Conservation (phyloP, 169 alveolate species). For the Prorocentrum cordatum region DNA sequence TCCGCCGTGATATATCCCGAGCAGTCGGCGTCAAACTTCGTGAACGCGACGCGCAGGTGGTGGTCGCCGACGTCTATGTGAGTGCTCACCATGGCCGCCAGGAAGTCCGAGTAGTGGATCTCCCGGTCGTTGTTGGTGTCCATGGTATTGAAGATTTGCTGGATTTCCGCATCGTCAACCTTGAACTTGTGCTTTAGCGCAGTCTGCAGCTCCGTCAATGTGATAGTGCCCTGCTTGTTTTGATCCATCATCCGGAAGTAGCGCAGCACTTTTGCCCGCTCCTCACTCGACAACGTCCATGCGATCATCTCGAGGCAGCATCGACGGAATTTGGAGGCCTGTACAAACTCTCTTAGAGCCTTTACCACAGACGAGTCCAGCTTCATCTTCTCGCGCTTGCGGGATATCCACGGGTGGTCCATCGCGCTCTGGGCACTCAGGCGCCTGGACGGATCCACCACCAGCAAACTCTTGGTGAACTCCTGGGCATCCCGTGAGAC, state of each 20-base stretch:
- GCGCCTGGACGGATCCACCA: slow-evolving; percentile 75
- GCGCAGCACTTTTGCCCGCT: not conserved
- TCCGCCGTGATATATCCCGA: not conserved
- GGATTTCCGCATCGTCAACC: not conserved
- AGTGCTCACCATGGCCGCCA: not conserved
- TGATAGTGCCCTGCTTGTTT: slow-evolving; percentile 35
- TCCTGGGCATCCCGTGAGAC: slow-evolving; percentile 75
- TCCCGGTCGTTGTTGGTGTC: not conserved
- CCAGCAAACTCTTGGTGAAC: slow-evolving; percentile 73
- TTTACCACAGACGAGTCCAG: not conserved
- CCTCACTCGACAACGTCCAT: not conserved
- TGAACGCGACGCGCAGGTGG: not conserved
- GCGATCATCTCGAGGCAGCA: not conserved
- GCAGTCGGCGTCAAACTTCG: not conserved
- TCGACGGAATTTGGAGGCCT: not conserved
- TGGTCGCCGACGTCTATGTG: not conserved
- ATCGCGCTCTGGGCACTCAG: slow-evolving; percentile 76
- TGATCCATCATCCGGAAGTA: not conserved
- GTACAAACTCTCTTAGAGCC: not conserved
- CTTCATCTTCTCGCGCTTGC: too few species aligned
- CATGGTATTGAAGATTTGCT: not conserved
- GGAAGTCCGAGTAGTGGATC: too few species aligned
- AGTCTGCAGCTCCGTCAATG: not conserved
- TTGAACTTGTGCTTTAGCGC: not conserved
- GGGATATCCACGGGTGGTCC: slow-evolving; percentile 75